Evolutionary conservation across 495 filamentous ascomycete species (phyloP), one percentile per base, ranked within the genome.

Genomic region (Penicillium tannophilum): DNA sequence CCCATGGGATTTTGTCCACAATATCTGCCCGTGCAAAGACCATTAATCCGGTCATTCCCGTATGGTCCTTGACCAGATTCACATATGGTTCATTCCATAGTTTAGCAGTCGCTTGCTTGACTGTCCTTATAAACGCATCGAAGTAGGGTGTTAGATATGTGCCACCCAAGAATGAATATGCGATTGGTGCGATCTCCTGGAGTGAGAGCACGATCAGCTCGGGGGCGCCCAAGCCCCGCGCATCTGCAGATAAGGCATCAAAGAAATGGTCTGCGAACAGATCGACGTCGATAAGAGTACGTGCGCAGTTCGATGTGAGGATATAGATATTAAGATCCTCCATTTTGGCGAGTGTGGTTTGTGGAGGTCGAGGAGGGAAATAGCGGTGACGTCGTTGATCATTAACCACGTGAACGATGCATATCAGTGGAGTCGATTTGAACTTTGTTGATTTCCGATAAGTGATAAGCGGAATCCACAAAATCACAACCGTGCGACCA

Each of bases 221-320:
- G 0, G 91, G 90, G n/a, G 74, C 65, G 1, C 17, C 35, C 54
- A 54, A 54, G 55, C 45, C 55, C 20, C 74, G 72, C 65, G 80
- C 77, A 52, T 44, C 42, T 11, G 63, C 53, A n/a, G 76, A 66
- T 54, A 96, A 82, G 31, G 83, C 87, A 61, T 86, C 76, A 76
- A 92, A 87, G 59, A 98, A 77, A 65, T 91, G 85, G 4, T 82
- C 62, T 16, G 90, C 84, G 65, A 94, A 92, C 54, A 79, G 73
- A 19, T 83, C 75, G 26, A 82, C 73, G 59, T 89, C 76, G 65
- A 92, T 85, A 20, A 83, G 72, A 49, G 79, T 80, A 48, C 87
- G 83, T 16, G 84, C 94, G 65, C 92, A 97, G 70, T 98, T 98
- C 74, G 93, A 95, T 31, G 94, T 97, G 35, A 96, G 73, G 42